A percentile compares a stretch with the other conserved stretches of the same genome.
phyloP scores from a whole-genome alignment of 2,329 filamentous ascomycete species.

The Podosphaera leucotricha region DNA sequence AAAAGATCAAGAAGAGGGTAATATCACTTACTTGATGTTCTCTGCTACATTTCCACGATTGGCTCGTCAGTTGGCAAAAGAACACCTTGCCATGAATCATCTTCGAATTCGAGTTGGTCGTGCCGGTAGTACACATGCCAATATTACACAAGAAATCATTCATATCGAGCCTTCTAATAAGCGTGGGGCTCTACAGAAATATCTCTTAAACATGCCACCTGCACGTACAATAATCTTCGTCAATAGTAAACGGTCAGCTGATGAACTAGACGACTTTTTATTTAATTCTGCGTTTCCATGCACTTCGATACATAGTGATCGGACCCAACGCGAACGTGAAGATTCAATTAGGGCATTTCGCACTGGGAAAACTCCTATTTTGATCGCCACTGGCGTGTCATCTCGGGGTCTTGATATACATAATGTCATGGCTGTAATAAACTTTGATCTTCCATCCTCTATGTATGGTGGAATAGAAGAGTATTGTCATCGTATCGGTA shows the following conservation, averaged over 20 bases:
- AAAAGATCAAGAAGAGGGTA: constrained; percentile 50
- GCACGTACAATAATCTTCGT: constrained; percentile 75
- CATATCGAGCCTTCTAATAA: constrained; percentile 43
- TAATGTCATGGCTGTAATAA: constrained; percentile 78
- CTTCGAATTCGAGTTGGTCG: constrained; percentile 71
- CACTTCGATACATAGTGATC: constrained; percentile 70
- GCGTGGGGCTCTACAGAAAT: constrained; percentile 43
- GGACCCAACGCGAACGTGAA: constrained; percentile 77
- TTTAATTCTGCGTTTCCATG: constrained; percentile 60
- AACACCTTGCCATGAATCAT: constrained; percentile 50
- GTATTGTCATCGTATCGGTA: constrained; percentile 86
- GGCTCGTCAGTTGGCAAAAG: constrained; percentile 51
- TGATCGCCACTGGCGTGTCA: constrained; percentile 69
- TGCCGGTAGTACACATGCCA: constrained; percentile 56
- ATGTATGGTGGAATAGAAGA: constrained; percentile 75
- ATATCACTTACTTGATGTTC: constrained; percentile 57
- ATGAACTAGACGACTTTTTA: constrained; percentile 69
- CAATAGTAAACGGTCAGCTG: constrained; percentile 55
- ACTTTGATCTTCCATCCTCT: constrained; percentile 61
- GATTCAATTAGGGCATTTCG: constrained; percentile 76
- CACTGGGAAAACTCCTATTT: constrained; percentile 46
- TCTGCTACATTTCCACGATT: constrained; percentile 80
- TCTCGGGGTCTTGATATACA: constrained; percentile 75
- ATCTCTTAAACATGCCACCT: constrained; percentile 46
- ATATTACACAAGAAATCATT: constrained; percentile 60